Percentiles rank a stretch among this genome's conserved stretches.
Evolutionary conservation across 129 eudicot species (phyloP).

Genomic region (Centaurea solstitialis): DNA sequence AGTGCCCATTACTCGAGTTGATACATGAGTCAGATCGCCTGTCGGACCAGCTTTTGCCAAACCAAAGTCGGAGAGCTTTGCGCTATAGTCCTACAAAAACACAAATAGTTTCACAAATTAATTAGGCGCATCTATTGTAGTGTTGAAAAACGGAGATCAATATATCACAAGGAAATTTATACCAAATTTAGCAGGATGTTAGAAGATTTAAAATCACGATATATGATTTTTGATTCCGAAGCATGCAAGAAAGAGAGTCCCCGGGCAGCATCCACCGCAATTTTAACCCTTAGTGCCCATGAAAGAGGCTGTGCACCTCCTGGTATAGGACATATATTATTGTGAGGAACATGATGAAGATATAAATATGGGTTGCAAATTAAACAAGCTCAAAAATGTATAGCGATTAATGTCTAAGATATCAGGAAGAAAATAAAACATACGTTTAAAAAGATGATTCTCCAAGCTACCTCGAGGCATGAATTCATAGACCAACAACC

Average conservation of each 20-base stretch:
- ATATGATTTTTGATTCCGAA: conserved; percentile 53
- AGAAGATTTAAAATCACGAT: conserved; percentile 71
- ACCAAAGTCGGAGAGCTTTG: conserved; percentile 83
- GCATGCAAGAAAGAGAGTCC: conserved; percentile 69
- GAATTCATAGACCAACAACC: conserved; percentile 68
- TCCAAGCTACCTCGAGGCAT: conserved; percentile 76
- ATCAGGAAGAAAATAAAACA: conserved; percentile 1
- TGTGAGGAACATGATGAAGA: conserved; percentile 9
- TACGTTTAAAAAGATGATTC: conserved; percentile 58
- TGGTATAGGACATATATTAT: conserved; percentile 13
- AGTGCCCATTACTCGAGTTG: conserved; percentile 67
- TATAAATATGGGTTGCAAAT: background rate
- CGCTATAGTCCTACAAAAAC: conserved; percentile 57
- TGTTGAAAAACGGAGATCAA: background rate
- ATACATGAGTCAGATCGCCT: conserved; percentile 48
- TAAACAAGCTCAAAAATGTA: background rate
- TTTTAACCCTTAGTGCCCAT: conserved; percentile 65
- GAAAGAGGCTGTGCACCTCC: conserved; percentile 50
- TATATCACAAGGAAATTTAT: conserved; percentile 14
- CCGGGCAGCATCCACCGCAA: conserved; percentile 66
- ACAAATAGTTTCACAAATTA: background rate
- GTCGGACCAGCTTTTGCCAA: conserved; percentile 72
- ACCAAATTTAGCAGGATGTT: conserved; percentile 70
- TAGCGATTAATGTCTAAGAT: background rate
- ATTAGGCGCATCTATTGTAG: background rate